Percentiles rank a stretch among this genome's conserved stretches.
Evolutionary conservation across 192 early-diverging fungal genomes (phyloP).

Genomic region (Paraglomus brasilianum): DNA sequence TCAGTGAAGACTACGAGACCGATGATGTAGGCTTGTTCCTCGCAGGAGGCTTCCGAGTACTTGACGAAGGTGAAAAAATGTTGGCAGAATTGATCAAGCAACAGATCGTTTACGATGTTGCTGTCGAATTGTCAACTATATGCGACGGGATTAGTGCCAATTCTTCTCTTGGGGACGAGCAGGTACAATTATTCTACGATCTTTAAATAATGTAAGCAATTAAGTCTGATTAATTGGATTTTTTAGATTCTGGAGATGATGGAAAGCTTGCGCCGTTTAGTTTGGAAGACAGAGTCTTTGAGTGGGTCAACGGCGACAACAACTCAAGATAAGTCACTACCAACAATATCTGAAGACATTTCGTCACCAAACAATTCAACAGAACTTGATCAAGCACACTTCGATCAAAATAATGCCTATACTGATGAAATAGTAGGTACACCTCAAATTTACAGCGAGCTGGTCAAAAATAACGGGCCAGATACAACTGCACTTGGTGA

Average conservation of each 20-base stretch:
- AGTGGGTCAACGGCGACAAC: background rate
- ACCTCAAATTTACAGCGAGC: slow-evolving; percentile 1
- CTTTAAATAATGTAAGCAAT: background rate
- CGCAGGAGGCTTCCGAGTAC: slow-evolving; percentile 14
- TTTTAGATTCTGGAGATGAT: slow-evolving; percentile 27
- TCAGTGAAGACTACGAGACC: slow-evolving; percentile 18
- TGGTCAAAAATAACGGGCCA: slow-evolving; percentile 1
- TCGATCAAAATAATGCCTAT: background rate
- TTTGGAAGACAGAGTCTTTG: slow-evolving; percentile 19
- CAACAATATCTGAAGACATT: slow-evolving; percentile 17
- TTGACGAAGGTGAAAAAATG: background rate
- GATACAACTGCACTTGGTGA: slow-evolving; percentile 15
- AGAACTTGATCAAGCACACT: slow-evolving; percentile 9
- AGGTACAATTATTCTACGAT: slow-evolving; percentile 7
- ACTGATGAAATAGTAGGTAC: slow-evolving; percentile 5
- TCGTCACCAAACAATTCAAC: slow-evolving; percentile 1
- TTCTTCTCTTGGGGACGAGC: slow-evolving; percentile 19
- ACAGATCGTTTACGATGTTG: slow-evolving; percentile 29
- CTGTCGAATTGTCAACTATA: slow-evolving; percentile 26
- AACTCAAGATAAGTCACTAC: slow-evolving; percentile 5
- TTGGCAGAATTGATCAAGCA: slow-evolving; percentile 12
- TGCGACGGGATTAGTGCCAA: slow-evolving; percentile 22
- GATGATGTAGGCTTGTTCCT: slow-evolving; percentile 12
- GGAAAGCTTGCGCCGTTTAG: slow-evolving; percentile 23
- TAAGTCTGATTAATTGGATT: background rate